These are phyloP conservation scores for Yarrowia sp. DNA, from an alignment of 805 yeast species.

Conservation along the genomic window DNA sequence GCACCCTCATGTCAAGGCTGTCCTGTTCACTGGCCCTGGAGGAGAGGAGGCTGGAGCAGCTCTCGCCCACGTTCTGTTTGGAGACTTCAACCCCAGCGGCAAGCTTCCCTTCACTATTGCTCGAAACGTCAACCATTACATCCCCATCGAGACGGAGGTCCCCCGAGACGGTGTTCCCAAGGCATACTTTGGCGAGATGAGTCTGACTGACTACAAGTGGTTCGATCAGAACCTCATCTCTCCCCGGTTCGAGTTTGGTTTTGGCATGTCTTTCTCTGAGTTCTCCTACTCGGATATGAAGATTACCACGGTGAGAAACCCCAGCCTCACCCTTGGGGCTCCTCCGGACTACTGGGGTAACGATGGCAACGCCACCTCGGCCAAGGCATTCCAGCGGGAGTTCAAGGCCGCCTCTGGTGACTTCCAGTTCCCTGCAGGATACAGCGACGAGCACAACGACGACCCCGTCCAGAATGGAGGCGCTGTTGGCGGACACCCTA, in stretches of 20 bases:
- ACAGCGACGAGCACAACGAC: constrained; percentile 45
- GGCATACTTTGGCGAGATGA: constrained; percentile 52
- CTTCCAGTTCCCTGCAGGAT: constrained; percentile 32
- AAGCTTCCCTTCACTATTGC: constrained; percentile 70
- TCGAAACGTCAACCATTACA: constrained; percentile 57
- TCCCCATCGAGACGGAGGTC: constrained; percentile 55
- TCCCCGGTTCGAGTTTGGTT: constrained; percentile 69
- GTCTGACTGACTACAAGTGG: constrained; percentile 62
- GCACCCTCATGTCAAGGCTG: constrained; percentile 64
- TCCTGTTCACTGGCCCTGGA: constrained; percentile 62
- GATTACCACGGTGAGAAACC: constrained; percentile 44
- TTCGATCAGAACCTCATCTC: constrained; percentile 63
- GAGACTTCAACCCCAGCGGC: constrained; percentile 68
- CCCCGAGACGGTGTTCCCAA: constrained; percentile 52
- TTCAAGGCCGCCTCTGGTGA: constrained; percentile 5
- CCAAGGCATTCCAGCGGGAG: constrained; percentile 51
- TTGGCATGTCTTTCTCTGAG: constrained; percentile 63
- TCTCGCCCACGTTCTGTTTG: constrained; percentile 64
- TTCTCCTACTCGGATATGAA: constrained; percentile 52
- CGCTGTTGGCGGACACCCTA: constrained; percentile 62
- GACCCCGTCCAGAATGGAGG: constrained; percentile 62
- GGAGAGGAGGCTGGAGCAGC: constrained; percentile 65
- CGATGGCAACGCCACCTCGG: not conserved
- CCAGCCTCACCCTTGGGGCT: constrained; percentile 51
- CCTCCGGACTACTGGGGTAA: constrained; percentile 18